Evolutionary conservation across 345 rosid species (phyloP), one percentile per base, ranked within the genome.

Genomic region (Gossypium australe): DNA sequence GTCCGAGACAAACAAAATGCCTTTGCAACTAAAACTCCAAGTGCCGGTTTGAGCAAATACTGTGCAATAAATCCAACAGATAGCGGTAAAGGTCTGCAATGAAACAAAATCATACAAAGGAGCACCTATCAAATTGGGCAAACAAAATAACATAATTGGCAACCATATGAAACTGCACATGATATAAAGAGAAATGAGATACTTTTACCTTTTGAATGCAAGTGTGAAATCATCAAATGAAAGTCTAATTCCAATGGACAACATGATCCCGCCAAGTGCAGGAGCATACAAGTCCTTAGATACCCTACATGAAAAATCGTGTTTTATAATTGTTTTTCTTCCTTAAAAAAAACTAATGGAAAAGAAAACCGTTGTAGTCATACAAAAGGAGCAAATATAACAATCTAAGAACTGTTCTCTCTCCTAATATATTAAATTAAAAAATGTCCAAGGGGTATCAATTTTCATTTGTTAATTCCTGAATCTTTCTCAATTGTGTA

Each of bases 231-330:
- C 98, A 45, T 88, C 72, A 67, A 94, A 7, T 0, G 98, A 94
- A 70, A 94, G 95, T 82, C 77, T 84, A 69, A 94, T 94, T 77
- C 98, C 98, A 71, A 94, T 94, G 4, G 98, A 94, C 75, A 94
- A 78, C 97, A 94, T 92, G 68, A 80, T 94, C 75, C 98, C 98
- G 48, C 98, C 97, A 76, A 94, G 95, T 70, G 98, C 97, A 67
- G 98, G 98, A 53, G 98, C 97, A 72, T 94, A 94, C 25, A 92
- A 63, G 48, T 92, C 98, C 84, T 91, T 94, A 11, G 97, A 94
- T 70, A 91, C 97, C 97, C 97, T 91, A 89, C 75, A 82, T 60
- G 69, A 71, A 25, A 49, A 16, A 56, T 71, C 9, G 34, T 25
- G 64, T 59, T 24, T 25, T 11, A 13, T 49, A 49, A 49, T 13